Conservation (phyloP, 805 yeast genomes). For the Ogataea trehaloabstinens region DNA sequence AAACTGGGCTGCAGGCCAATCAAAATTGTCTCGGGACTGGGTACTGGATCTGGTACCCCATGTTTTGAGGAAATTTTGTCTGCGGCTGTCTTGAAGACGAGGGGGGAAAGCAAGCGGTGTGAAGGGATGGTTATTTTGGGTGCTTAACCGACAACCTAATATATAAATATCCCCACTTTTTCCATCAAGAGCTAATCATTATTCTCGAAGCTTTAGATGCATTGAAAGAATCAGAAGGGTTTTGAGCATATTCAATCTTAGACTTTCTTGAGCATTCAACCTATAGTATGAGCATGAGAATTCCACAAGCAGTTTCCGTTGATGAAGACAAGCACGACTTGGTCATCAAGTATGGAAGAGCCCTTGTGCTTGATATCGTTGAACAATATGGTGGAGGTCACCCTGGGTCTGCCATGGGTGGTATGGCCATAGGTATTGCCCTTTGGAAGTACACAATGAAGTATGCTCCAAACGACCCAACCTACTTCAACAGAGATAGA, state of each 20-base stretch:
- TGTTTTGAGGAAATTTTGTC: no score
- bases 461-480: conserved; percentile 87
- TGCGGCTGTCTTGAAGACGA: no score
- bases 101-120: no score
- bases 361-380: conserved; percentile 34
- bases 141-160: not conserved
- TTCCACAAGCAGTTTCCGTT: conserved; percentile 25
- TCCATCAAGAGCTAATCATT: conserved; percentile 2
- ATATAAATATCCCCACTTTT: conserved; percentile 2
- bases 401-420: conserved; percentile 99
- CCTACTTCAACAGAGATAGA: conserved; percentile 93
- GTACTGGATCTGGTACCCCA: not conserved
- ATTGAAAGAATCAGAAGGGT: not conserved
- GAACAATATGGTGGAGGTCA: conserved; percentile 62
- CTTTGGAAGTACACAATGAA: conserved; percentile 71
- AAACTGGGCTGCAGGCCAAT: not conserved
- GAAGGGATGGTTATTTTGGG: not conserved
- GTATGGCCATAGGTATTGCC: conserved; percentile 92
- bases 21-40: not conserved
- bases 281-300: conserved; percentile 19
- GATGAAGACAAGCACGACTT: conserved; percentile 28
- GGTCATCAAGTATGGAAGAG: conserved; percentile 33
- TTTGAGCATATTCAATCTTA: not conserved
- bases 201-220: no score
- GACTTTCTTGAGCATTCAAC: not conserved